phyloP scores from a whole-genome alignment of 2,329 filamentous ascomycete genomes.

The Reticulascus tulasneorum region DNA sequence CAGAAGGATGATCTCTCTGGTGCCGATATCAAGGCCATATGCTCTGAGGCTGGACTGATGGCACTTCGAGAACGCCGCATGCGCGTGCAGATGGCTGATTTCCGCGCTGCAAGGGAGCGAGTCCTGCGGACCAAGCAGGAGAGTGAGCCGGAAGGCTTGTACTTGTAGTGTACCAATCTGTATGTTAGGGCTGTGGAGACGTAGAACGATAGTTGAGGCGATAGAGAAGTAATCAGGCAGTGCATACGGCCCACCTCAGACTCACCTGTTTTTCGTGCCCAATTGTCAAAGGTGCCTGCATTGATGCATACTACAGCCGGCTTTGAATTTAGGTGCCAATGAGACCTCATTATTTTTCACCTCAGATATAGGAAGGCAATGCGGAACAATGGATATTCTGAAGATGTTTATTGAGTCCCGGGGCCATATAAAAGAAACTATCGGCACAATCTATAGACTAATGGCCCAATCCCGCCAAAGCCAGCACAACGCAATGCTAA shows the following conservation, averaged over 20 bases:
- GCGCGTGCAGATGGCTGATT: constrained; percentile 99
- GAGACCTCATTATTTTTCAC: too few species aligned
- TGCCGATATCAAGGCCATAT: constrained; percentile 98
- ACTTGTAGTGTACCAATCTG: constrained; percentile 70
- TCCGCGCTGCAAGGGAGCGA: constrained; percentile 84
- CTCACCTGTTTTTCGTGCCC: too few species aligned
- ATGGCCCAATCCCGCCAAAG: background rate
- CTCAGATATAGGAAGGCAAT: too few species aligned
- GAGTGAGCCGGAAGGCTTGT: constrained; percentile 95
- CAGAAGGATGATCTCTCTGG: constrained; percentile 97
- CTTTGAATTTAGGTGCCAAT: too few species aligned
- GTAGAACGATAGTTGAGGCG: constrained; percentile 2
- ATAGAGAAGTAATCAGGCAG: too few species aligned
- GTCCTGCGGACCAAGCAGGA: constrained; percentile 98
- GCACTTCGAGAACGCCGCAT: constrained; percentile 92
- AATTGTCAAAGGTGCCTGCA: too few species aligned
- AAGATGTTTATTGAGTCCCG: background rate
- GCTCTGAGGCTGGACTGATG: constrained; percentile 92
- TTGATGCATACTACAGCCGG: too few species aligned
- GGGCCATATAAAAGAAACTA: constrained; percentile 5
- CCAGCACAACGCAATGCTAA: background rate
- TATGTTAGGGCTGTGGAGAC: constrained; percentile 5
- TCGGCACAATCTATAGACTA: background rate
- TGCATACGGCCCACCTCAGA: too few species aligned
- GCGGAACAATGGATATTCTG: too few species aligned